phyloP scores from a whole-genome alignment of 148 eudicot genomes.

The Chenopodium suecicum region DNA sequence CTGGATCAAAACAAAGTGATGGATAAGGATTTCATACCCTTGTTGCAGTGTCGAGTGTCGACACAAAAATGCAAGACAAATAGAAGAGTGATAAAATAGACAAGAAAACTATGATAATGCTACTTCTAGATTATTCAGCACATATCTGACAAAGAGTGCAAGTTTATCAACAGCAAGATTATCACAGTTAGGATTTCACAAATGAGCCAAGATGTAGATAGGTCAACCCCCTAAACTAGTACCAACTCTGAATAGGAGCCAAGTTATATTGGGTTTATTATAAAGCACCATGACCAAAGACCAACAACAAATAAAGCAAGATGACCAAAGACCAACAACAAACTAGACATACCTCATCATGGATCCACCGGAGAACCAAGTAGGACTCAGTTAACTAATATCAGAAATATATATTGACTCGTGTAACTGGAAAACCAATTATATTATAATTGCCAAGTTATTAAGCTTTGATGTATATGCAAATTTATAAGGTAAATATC shows the following conservation, averaged over 20 bases:
- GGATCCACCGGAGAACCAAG: background rate
- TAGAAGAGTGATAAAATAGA: background rate
- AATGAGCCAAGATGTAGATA: background rate
- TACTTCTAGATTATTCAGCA: background rate
- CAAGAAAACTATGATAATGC: background rate
- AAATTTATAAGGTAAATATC: background rate
- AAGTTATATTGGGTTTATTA: background rate
- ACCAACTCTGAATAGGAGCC: background rate
- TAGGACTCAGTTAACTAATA: background rate
- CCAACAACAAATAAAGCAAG: background rate
- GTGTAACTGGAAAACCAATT: background rate
- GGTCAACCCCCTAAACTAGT: background rate
- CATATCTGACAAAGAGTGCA: background rate
- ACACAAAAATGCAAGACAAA: background rate
- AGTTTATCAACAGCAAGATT: background rate
- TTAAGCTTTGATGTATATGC: background rate
- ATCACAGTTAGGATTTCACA: background rate
- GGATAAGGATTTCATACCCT: background rate
- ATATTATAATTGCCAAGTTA: background rate
- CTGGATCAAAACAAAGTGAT: background rate
- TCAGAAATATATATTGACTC: background rate
- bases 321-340: background rate
- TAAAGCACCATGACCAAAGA: background rate
- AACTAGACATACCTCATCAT: background rate
- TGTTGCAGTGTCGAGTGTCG: background rate